These are phyloP conservation scores for Cutaneotrichosporon spelunceum DNA, from an alignment of 1,284 basidiomycete species.

Conservation along the genomic window DNA sequence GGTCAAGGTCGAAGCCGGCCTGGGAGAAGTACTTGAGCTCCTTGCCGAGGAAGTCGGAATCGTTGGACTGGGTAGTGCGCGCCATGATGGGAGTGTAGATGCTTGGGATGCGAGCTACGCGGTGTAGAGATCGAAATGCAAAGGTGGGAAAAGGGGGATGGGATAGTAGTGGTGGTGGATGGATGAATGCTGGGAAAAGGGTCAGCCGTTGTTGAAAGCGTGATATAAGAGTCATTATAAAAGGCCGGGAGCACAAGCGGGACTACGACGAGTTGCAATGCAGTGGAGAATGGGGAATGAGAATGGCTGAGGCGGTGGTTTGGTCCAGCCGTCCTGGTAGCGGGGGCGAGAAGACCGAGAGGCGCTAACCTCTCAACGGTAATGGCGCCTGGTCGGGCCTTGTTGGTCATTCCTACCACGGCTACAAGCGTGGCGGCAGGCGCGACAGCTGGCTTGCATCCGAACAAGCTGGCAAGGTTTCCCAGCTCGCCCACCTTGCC, in stretches of 20 bases:
- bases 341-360: background rate
- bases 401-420: too few relatives aligned
- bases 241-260: too few relatives aligned
- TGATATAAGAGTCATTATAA: slow-evolving; percentile 9
- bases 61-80: slow-evolving; percentile 42
- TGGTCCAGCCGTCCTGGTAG: too few relatives aligned
- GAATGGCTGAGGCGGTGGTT: background rate
- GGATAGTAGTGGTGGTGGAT: slow-evolving; percentile 1
- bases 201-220: slow-evolving; percentile 1
- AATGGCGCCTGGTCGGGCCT: too few relatives aligned
- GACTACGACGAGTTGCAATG: too few relatives aligned
- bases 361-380: too few relatives aligned
- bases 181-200: slow-evolving; percentile 8
- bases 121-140: slow-evolving; percentile 14
- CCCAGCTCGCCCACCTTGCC: background rate
- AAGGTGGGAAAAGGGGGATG: background rate
- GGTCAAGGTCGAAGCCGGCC: slow-evolving; percentile 91
- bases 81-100: slow-evolving; percentile 29
- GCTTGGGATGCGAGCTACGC: slow-evolving; percentile 5
- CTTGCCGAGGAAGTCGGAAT: slow-evolving; percentile 69
- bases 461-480: background rate
- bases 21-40: slow-evolving; percentile 98
- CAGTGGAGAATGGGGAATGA: background rate
- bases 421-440: too few relatives aligned
- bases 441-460: background rate